Evolutionary conservation across 106 monocot species (phyloP), one percentile per base, ranked within the genome.

Genomic region (Dioscorea alata): DNA sequence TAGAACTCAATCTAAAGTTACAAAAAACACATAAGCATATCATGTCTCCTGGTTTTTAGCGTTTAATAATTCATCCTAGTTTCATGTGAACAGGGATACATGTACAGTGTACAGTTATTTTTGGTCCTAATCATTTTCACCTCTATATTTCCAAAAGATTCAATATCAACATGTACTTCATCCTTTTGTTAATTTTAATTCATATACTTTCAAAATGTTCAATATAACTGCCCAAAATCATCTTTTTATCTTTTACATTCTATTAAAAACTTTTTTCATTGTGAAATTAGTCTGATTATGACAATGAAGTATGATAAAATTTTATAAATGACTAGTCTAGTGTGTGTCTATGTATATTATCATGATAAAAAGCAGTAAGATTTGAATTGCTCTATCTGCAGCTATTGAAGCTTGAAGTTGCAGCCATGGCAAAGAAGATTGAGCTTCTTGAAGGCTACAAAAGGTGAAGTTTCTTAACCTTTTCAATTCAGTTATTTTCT

Each of bases 401-500:
- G 64, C 63, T 59, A 13, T 48, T 69, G 63, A 70, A 70, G 23
- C 24, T n/a, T 64, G 76, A 76, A 70, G 57, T 33, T 57, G 49
- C 54, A 35, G 48, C 62, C 48, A 56, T 76, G 64, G 14, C 35
- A 31, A 70, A 62, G 60, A 31, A 70, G 61, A 76, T 70, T 64
- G 76, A 76, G 34, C 14, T 56, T 56, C 76, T 70, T 61, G 70
- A 76, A 24, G 64, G 16, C 17, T 42, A 34, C 25, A 63, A 54
- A 70, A 32, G 69, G 76, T 64, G 6, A 12, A 64, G 6, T 22
- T 57, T n/a, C 57, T 9, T 33, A 33, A 19, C 28, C 28, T 32
- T 28, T 23, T 34, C 7, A 3, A 4, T 7, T 34, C 34, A 50
- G 28, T 12, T 7, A 19, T 21, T 9, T 8, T 63, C n/a, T 4